Conservation (phyloP, 345 rosid species). For the Salix viminalis region DNA sequence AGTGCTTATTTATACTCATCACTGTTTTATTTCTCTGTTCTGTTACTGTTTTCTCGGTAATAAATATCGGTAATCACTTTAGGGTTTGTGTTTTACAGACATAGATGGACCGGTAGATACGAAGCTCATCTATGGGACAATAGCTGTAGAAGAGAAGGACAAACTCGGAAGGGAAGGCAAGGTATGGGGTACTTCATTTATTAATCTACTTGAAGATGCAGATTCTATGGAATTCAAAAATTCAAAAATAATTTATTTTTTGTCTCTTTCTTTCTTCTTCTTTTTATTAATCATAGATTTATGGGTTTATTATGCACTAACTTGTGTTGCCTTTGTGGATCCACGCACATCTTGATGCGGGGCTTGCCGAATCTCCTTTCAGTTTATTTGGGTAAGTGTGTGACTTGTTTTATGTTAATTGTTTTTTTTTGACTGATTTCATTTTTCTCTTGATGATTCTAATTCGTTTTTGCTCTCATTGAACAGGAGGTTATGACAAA, state of each 20-base stretch:
- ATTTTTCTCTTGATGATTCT: background rate
- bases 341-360: conserved; percentile 17
- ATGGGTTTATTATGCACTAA: conserved; percentile 13
- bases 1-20: background rate
- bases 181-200: conserved; percentile 22
- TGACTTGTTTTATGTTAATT: background rate
- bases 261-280: background rate
- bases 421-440: background rate
- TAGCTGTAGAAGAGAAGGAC: conserved; percentile 82
- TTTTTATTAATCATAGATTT: background rate
- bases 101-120: conserved; percentile 85
- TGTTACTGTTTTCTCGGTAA: background rate
- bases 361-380: conserved; percentile 13
- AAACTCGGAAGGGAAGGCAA: conserved; percentile 87
- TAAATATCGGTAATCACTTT: background rate
- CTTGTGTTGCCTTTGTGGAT: conserved; percentile 12
- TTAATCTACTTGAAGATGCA: background rate
- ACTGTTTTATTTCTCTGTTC: background rate
- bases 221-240: background rate
- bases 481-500: conserved; percentile 28
- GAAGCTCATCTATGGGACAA: conserved; percentile 88
- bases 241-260: background rate
- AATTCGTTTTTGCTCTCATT: background rate
- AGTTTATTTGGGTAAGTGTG: conserved; percentile 30
- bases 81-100: conserved; percentile 37